Percentiles rank a stretch among this genome's conserved stretches.
phyloP scores from a whole-genome alignment of 148 eudicot genomes.

The Amaranthus cruentus region DNA sequence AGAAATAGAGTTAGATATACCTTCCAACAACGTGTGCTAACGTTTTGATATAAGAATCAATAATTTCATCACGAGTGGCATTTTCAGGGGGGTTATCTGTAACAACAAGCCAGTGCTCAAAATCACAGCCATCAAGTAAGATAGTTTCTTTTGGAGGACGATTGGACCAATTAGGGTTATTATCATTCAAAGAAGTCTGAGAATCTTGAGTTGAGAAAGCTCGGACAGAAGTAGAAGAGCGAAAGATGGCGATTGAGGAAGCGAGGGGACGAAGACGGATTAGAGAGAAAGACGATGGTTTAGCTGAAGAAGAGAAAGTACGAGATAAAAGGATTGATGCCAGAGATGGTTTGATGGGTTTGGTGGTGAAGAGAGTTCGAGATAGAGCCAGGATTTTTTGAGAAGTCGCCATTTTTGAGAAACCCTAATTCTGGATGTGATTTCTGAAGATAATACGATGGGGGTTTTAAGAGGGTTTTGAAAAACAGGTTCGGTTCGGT shows the following conservation, averaged over 20 bases:
- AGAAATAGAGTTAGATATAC: constrained; percentile 1
- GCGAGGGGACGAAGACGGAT: constrained; percentile 19
- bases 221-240: constrained; percentile 22
- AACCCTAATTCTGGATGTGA: not conserved
- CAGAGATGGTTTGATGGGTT: constrained; percentile 8
- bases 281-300: constrained; percentile 26
- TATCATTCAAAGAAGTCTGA: constrained; percentile 55
- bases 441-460: not conserved
- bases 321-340: constrained; percentile 37
- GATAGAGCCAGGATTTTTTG: constrained; percentile 28
- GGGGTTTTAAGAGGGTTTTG: too few species aligned
- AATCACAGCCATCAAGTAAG: constrained; percentile 84
- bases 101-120: constrained; percentile 63
- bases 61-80: constrained; percentile 37
- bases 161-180: constrained; percentile 66
- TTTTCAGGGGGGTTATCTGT: constrained; percentile 36
- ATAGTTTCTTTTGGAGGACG: constrained; percentile 94
- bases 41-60: constrained; percentile 34
- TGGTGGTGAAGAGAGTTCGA: constrained; percentile 34
- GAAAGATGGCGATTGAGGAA: constrained; percentile 16
- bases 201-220: constrained; percentile 29
- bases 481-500: too few species aligned
- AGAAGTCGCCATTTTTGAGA: constrained; percentile 41
- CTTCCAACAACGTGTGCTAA: constrained; percentile 39
- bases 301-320: constrained; percentile 27